Base-by-base conservation (phyloP, 208 protist species). In the Crithidia bombi region DNA sequence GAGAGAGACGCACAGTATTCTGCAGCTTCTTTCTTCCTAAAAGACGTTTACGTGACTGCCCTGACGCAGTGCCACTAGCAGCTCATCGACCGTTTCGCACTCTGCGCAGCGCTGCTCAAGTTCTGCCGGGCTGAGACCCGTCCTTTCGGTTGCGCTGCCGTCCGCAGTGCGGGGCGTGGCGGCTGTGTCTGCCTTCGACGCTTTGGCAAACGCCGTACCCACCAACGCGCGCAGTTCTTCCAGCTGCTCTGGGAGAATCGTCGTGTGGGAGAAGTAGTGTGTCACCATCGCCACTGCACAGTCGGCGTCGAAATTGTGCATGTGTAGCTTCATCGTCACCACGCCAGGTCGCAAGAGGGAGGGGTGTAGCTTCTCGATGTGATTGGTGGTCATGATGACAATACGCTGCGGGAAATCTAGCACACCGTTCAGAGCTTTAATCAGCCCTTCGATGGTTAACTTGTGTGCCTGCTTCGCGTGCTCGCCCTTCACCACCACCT, bases 371-470 rank as follows among this genome's bases (percentile, higher is more conserved):
- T 87, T 78, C 33, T 98, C 94, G 30, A 95, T 78, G 75, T 97
- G 93, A 75, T 98, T 98, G n/a, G 93, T 98, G 5, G 96, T 98
- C 89, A 98, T 95, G 26, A 98, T 79, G 30, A 98, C 73, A 25
- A 98, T 91, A 23, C 92, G 83, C 43, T 90, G 88, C 6, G 98
- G 96, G 15, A 83, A 66, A 58, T 93, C 83, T 3, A 94, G 79
- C 28, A 99, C 82, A 33, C 98, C 97, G 41, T 95, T 95, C 33
- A 99, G 84, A 5, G 94, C 90, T 59, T 98, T 97, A 4, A 98
- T 81, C 5, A 99, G 55, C 0, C 96, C 97, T 23, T 87, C 86
- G 44, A 98, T 88, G 21, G 69, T 75, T 43, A 75, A 33, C 21
- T 49, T 21, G 39, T 52, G 32, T 10, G 38, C 26, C 17, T 21